Evolutionary conservation across 305 asterid species (phyloP).

Genomic region (Solanum chacoense): DNA sequence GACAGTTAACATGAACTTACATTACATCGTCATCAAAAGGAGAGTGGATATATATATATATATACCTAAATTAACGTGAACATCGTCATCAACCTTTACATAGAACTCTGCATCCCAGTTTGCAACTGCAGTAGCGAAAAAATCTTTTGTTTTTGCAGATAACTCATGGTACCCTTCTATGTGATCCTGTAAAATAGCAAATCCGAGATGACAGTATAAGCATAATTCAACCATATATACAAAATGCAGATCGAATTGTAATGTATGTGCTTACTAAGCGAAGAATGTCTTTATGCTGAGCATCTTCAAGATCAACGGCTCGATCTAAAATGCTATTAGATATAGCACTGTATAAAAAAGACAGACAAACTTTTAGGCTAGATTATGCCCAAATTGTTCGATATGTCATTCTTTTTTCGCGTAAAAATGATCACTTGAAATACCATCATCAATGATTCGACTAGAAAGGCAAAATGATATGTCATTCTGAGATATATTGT

Average conservation of each 20-base stretch:
- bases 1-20: not conserved
- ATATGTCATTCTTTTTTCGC: not conserved
- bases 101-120: constrained; percentile 76
- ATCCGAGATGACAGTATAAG: not conserved
- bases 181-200: constrained; percentile 35
- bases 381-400: not conserved
- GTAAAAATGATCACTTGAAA: not conserved
- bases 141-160: constrained; percentile 71
- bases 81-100: constrained; percentile 76
- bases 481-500: not conserved
- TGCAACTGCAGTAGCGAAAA: constrained; percentile 53
- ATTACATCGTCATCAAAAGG: constrained; percentile 40
- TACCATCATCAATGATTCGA: not conserved
- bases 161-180: constrained; percentile 79
- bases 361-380: not conserved
- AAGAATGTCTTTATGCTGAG: constrained; percentile 61
- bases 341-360: constrained; percentile 37
- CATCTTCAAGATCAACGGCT: constrained; percentile 62
- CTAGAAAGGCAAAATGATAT: not conserved
- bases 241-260: not conserved
- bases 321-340: constrained; percentile 68
- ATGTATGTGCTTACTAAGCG: constrained; percentile 41
- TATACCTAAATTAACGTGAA: constrained; percentile 78
- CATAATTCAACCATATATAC: not conserved
- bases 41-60: not conserved